These are phyloP conservation scores for Aspergillus novofumigatus DNA, from an alignment of 2,329 filamentous ascomycete genomes.

Conservation along the genomic window DNA sequence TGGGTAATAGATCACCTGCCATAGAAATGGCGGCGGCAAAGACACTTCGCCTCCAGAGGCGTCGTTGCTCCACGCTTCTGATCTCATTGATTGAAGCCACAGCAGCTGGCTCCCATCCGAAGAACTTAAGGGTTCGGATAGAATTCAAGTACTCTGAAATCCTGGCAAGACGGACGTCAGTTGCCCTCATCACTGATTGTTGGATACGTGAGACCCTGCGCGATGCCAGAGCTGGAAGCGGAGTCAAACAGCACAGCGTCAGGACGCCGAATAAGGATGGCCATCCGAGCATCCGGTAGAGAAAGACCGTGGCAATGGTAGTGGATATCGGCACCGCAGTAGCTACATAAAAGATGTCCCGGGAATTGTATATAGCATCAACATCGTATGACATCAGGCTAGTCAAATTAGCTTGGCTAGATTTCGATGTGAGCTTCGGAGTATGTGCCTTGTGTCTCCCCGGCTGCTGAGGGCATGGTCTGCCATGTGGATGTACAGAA, in stretches of 20 bases:
- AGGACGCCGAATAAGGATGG: constrained; percentile 50
- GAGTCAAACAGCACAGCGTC: constrained; percentile 47
- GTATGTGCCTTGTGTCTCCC: neutral
- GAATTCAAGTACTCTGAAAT: constrained; percentile 57
- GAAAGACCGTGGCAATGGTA: constrained; percentile 46
- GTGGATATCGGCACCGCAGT: constrained; percentile 48
- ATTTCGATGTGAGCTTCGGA: constrained; percentile 26
- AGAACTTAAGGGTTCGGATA: constrained; percentile 58
- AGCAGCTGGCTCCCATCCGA: constrained; percentile 56
- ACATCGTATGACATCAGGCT: constrained; percentile 59
- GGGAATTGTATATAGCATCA: constrained; percentile 50
- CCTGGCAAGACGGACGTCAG: constrained; percentile 55
- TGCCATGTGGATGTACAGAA: constrained; percentile 10
- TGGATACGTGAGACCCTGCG: constrained; percentile 50
- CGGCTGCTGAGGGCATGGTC: constrained; percentile 8
- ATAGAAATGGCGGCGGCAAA: constrained; percentile 42
- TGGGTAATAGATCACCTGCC: constrained; percentile 51
- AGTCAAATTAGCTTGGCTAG: constrained; percentile 50
- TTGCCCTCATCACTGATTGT: constrained; percentile 51
- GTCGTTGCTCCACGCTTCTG: constrained; percentile 50
- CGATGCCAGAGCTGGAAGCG: constrained; percentile 50
- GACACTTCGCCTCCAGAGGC: constrained; percentile 52
- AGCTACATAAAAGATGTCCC: constrained; percentile 49
- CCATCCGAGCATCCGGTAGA: constrained; percentile 56
- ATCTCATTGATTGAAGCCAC: constrained; percentile 49